Base-by-base conservation (phyloP, 257 asterid species). In the Coffea canephora region DNA sequence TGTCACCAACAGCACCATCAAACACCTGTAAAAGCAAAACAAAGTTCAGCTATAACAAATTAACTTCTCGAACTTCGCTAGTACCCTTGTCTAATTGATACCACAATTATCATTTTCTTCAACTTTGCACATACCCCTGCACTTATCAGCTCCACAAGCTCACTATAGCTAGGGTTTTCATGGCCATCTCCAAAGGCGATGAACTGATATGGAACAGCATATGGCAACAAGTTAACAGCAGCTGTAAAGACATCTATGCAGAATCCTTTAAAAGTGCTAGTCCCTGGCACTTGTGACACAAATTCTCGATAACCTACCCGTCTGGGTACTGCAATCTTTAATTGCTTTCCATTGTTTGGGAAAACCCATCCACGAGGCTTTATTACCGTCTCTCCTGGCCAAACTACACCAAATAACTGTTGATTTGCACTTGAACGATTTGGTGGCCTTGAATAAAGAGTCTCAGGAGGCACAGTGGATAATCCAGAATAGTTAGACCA, bases 311-410 rank as follows among this genome's bases (percentile, higher is more conserved):
- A 96, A 83, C 97, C 78, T 78, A 89, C 96, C 73, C 97, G 85
- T 54, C 83, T 88, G 3, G 99, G 99, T 57, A 96, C 97, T 54
- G 94, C 98, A 69, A 96, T 96, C 85, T 85, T 87, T 82, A 96
- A 82, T 41, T 48, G 89, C 87, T 88, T 96, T 76, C 99, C 99
- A 21, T 87, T 92, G 79, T 86, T 92, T 0, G 98, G 97, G 76
- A 94, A 93, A 84, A 91, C 96, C 99, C 99, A 96, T 50, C 99
- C 99, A 48, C 98, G 98, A 21, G 99, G 99, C 31, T 85, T 89
- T 79, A 62, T 82, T 54, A 81, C 78, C 0, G 91, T 79, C 55
- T 94, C 96, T 34, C 99, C 99, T 3, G 98, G 99, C 99, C 99
- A 96, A 72, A 94, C 76, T 76, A 94, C 98, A 76, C 89, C 84